These are phyloP conservation scores for Endotrypanum monterogeii DNA, from an alignment of 208 protist species.

Conservation along the genomic window DNA sequence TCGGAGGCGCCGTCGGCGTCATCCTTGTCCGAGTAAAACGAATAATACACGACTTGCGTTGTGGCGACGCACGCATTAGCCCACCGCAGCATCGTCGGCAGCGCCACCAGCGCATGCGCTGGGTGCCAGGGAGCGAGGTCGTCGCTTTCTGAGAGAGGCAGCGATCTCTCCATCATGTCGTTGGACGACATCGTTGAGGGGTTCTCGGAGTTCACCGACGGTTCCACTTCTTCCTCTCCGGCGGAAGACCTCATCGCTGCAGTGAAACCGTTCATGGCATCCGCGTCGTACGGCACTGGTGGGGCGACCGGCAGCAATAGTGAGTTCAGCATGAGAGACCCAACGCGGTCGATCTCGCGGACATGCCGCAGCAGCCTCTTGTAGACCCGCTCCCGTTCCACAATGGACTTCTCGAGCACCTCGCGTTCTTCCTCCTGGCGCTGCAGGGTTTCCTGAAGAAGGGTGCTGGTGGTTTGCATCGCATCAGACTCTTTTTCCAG, in stretches of 20 bases:
- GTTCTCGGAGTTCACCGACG: constrained; percentile 10
- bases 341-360: constrained; percentile 69
- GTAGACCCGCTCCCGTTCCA: constrained; percentile 48
- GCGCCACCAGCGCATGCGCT: constrained; percentile 38
- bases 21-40: constrained; percentile 15
- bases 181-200: background rate
- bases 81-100: constrained; percentile 29
- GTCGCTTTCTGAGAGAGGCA: background rate
- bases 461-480: constrained; percentile 39
- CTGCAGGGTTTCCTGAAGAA: constrained; percentile 38
- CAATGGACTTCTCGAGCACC: constrained; percentile 32
- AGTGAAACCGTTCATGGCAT: constrained; percentile 5
- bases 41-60: constrained; percentile 16
- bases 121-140: constrained; percentile 16
- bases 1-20: background rate
- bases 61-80: constrained; percentile 16
- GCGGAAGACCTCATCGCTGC: background rate
- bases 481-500: constrained; percentile 37
- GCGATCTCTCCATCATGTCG: background rate
- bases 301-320: constrained; percentile 45
- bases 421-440: constrained; percentile 40
- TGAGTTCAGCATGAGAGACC: constrained; percentile 57
- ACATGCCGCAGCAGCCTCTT: constrained; percentile 51
- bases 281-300: constrained; percentile 22
- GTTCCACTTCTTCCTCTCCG: background rate